Evolutionary conservation across 1,284 basidiomycete species (phyloP), one percentile per base, ranked within the genome.

Genomic region (Pseudozyma flocculosa): DNA sequence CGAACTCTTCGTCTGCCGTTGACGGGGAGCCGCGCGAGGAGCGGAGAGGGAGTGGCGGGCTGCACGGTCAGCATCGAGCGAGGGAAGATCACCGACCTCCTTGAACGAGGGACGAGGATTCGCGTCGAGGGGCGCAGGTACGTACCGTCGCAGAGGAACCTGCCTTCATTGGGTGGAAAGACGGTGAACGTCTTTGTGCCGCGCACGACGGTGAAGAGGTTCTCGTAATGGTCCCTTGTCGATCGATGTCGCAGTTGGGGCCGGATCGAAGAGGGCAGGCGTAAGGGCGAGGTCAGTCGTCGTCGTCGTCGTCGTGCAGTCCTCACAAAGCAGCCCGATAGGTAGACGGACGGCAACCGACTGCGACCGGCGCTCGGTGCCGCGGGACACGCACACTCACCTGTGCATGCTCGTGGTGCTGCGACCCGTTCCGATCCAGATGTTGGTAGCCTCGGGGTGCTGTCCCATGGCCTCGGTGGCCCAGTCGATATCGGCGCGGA

Each of bases 161-260:
- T 52, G 14, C 36, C 57, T 47, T 72, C 72, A 7, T 42, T 43
- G 1, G 72, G 72, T 11, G 72, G 68, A 32, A 45, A 67, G 2
- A 74, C 48, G n/a, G 68, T 73, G 43, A 74, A 74, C n/a, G 55
- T 59, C 51, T 75, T 73, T 26, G 40, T 54, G 18, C 71, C 71
- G 24, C 66, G 59, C 1, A 75, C 45, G 18, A 70, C 69, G 1
- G 56, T 57, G 52, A 75, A 75, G 22, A 75, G 63, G 39, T 75
- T 75, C 54, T 75, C 72, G 54, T 73, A 75, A 44, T 70, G 64
- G 44, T 75, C 72, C 13, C 62, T n/a, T 54, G 41, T 63, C 52
- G 56, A 60, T n/a, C n/a, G 45, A 4, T 5, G 29, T 29, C 29
- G 13, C 5, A 5, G 29, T 29, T 29, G 29, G 29, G 13, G 29